Percentiles rank a stretch among this genome's conserved stretches.
These are phyloP conservation scores for Phaffia tasmanica DNA, from an alignment of 768 basidiomycete species.

Conservation along the genomic window DNA sequence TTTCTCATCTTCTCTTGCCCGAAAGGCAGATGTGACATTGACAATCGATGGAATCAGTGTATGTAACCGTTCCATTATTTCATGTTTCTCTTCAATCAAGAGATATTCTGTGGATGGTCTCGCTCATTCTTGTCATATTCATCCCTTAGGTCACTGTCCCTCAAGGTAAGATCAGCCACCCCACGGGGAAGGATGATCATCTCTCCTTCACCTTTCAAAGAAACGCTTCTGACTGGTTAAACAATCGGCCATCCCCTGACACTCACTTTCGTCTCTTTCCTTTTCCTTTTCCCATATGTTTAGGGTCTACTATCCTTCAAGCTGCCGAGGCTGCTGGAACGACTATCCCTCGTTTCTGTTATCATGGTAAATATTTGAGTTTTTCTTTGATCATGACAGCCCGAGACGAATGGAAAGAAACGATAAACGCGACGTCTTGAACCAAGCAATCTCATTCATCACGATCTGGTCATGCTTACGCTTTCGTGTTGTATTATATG, in stretches of 20 bases:
- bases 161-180: constrained; percentile 54
- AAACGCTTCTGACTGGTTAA: no score
- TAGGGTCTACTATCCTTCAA: constrained; percentile 26
- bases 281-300: not conserved
- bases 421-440: not conserved
- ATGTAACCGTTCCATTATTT: not conserved
- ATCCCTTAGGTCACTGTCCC: constrained; percentile 69
- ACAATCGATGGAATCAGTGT: constrained; percentile 82
- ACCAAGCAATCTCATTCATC: constrained; percentile 67
- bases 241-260: no score
- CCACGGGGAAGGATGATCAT: not conserved
- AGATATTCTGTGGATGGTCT: not conserved
- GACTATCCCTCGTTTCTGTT: constrained; percentile 36
- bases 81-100: no score
- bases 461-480: constrained; percentile 40
- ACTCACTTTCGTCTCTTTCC: no score
- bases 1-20: constrained; percentile 32
- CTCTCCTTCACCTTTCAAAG: not conserved
- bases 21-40: constrained; percentile 53
- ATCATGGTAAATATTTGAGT: constrained; percentile 25
- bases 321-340: constrained; percentile 36
- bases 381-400: not conserved
- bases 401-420: not conserved
- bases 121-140: not conserved
- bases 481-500: constrained; percentile 41